Base-by-base conservation (phyloP, 352 stramenopile genomes). In the Phytophthora colocasiae region DNA sequence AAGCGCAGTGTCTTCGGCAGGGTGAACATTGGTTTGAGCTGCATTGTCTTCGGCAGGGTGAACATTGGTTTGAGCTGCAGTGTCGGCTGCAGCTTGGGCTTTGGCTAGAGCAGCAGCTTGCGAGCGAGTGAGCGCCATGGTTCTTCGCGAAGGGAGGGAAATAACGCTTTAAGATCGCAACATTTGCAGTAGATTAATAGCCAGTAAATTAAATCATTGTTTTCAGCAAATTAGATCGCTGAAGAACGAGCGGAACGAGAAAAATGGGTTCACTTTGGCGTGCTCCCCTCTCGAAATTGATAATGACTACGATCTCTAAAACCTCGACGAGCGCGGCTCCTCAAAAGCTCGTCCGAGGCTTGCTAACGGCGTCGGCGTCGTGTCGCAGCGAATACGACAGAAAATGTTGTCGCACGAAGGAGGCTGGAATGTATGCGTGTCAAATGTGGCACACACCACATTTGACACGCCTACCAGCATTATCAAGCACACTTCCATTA, bases 301-400 rank as follows among this genome's bases (percentile, higher is more conserved):
- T 49, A 49, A 32, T 32, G 17, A 22, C 19, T 49, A 49, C 43
- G 43, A 49, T 1, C 22, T 5, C 43, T 49, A 49, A 49, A 49
- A 49, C 43, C 43, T 49, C 43, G 22, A 49, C 43, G 43, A 49
- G 43, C 43, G 8, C 43, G 27, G 43, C 43, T 49, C 19, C 43
- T 34, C 29, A 22, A 22, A 1, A 22, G 0, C 1, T 22, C 19
- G 1, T 22, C 1, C 0, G 19, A 22, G 19, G 19, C 19, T 1
- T 1, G 1, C n/a, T n/a, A n/a, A n/a, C n/a, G n/a, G n/a, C n/a
- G n/a, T n/a, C n/a, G n/a, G n/a, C n/a, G n/a, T n/a, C n/a, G n/a
- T n/a, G n/a, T n/a, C n/a, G n/a, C n/a, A n/a, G n/a, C n/a, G n/a
- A n/a, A n/a, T n/a, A n/a, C n/a, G n/a, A n/a, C n/a, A n/a, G n/a